A percentile compares a stretch with the other conserved stretches of the same genome.
Evolutionary conservation across 352 stramenopile genomes (phyloP).

Genomic region (Globisporangium ultimum): DNA sequence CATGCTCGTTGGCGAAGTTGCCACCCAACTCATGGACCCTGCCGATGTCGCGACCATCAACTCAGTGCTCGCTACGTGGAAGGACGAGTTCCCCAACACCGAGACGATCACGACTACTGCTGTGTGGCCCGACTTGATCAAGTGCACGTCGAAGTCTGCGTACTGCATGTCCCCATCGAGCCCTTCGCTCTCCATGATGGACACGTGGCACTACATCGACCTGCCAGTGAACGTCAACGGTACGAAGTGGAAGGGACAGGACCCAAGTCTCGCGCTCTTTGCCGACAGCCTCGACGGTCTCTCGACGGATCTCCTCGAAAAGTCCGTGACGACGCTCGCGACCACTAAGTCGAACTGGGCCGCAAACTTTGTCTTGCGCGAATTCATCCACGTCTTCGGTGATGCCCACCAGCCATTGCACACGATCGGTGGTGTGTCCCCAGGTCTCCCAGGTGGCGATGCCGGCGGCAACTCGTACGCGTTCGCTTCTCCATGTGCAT

Average conservation of each 20-base stretch:
- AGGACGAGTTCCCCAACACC: conserved; percentile 60
- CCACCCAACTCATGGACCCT: conserved; percentile 41
- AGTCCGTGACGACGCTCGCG: conserved; percentile 43
- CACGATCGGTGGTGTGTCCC: conserved; percentile 39
- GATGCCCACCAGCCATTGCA: conserved; percentile 67
- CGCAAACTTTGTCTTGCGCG: conserved; percentile 51
- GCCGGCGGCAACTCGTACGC: conserved; percentile 56
- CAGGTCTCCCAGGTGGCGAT: conserved; percentile 45
- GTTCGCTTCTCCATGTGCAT: conserved; percentile 42
- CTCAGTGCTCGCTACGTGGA: conserved; percentile 33
- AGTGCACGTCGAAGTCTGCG: conserved; percentile 38
- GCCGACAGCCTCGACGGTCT: conserved; percentile 46
- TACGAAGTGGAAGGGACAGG: conserved; percentile 31
- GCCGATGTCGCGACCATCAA: conserved; percentile 48
- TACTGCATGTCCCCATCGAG: conserved; percentile 29
- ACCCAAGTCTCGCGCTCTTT: conserved; percentile 44
- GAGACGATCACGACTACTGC: conserved; percentile 31
- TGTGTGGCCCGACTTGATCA: conserved; percentile 17
- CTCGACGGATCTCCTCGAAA: conserved; percentile 38
- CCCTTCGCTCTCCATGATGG: conserved; percentile 56
- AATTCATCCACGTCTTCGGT: conserved; percentile 72
- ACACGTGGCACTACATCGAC: conserved; percentile 76
- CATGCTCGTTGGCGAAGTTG: conserved; percentile 54
- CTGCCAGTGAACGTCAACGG: conserved; percentile 56
- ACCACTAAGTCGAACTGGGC: conserved; percentile 65